These are phyloP conservation scores for Didymella exigua DNA, from an alignment of 2,329 filamentous ascomycete genomes.

Conservation along the genomic window DNA sequence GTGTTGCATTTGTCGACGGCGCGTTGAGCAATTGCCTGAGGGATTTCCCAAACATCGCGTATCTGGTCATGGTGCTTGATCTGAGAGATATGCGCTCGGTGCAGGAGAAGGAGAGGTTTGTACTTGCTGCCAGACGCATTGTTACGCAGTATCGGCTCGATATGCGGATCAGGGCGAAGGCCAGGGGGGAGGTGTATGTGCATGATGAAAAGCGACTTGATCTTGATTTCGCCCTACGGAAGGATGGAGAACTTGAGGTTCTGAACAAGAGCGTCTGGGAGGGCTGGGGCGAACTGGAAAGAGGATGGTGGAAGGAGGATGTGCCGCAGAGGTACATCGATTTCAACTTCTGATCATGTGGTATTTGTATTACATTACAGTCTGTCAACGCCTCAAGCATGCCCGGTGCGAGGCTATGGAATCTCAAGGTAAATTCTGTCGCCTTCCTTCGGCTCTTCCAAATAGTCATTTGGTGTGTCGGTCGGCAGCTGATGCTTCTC, in stretches of 20 bases:
- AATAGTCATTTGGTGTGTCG: conserved; percentile 46
- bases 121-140: conserved; percentile 27
- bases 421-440: conserved; percentile 37
- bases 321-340: conserved; percentile 17
- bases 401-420: conserved; percentile 13
- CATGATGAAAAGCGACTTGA: conserved; percentile 2
- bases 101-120: conserved; percentile 19
- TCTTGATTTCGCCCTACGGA: conserved; percentile 7
- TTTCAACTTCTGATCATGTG: conserved; percentile 6
- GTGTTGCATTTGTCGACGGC: conserved; percentile 22
- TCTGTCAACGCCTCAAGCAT: neutral
- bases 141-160: conserved; percentile 24
- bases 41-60: conserved; percentile 24
- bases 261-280: conserved; percentile 6
- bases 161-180: conserved; percentile 12
- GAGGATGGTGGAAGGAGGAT: conserved; percentile 10
- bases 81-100: conserved; percentile 11
- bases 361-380: neutral
- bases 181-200: conserved; percentile 11
- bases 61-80: conserved; percentile 25
- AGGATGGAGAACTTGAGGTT: neutral
- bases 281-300: neutral
- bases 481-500: conserved; percentile 57
- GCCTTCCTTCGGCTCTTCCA: conserved; percentile 47
- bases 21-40: conserved; percentile 27